Conservation (phyloP, 495 filamentous ascomycete genomes). For the Penicillium lividum region DNA sequence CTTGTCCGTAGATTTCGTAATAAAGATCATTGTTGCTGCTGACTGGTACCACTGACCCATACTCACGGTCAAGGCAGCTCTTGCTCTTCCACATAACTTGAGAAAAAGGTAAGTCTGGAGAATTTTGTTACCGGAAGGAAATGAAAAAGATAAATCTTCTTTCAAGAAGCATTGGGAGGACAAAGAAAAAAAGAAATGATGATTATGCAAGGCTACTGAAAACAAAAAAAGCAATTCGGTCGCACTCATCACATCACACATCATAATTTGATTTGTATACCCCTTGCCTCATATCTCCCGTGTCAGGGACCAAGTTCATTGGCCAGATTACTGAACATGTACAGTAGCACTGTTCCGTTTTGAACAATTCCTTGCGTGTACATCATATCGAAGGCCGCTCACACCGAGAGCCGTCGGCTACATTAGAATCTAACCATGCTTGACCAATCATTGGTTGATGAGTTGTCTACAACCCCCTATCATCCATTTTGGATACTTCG, state of each 20-base stretch:
- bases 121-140: not conserved
- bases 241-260: not conserved
- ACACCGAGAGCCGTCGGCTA: too few relatives aligned
- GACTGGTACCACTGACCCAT: conserved; percentile 3
- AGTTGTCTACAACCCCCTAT: too few relatives aligned
- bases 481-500: too few relatives aligned
- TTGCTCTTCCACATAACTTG: conserved; percentile 16
- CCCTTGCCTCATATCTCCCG: too few relatives aligned
- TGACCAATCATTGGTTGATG: too few relatives aligned
- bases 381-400: too few relatives aligned
- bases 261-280: not conserved
- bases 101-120: not conserved
- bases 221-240: not conserved
- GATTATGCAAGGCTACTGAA: not conserved
- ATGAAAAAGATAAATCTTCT: not conserved
- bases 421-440: too few relatives aligned
- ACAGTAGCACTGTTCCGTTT: too few relatives aligned
- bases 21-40: not conserved
- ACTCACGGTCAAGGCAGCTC: conserved; percentile 11
- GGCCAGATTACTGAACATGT: too few relatives aligned
- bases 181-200: not conserved
- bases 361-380: too few relatives aligned
- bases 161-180: not conserved
- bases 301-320: too few relatives aligned
- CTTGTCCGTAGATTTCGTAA: not conserved